Base-by-base conservation (phyloP, 177 flowering plant genomes). In the Vitis hybrid region DNA sequence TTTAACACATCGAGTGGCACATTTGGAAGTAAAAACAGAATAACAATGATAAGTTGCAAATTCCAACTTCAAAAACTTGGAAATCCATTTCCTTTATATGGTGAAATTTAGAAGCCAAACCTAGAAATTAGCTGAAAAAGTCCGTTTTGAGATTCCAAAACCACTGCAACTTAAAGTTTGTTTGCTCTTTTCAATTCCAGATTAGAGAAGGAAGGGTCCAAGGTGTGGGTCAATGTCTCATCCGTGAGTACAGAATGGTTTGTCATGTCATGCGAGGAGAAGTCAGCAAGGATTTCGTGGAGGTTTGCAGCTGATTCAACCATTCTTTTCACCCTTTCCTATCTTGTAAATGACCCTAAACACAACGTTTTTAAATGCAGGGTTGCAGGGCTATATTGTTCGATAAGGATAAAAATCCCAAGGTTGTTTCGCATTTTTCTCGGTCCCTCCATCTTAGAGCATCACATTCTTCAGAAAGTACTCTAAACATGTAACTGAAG, bases 371-470 rank as follows among this genome's bases (percentile, higher is more conserved):
- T 74, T 33, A 58, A 60, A 60, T 89, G 79, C 91, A 96, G 99
- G 99, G 98, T 53, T 92, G 94, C 85, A 88, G 99, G 72, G 99
- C 99, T 57, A 74, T 94, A 72, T 77, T 95, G 70, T 4, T 89
- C 60, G 98, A 94, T 75, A 95, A 94, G 82, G 99, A 95, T 77
- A 82, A 72, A 79, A 94, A 89, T 70, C 98, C 99, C 17, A 94
- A 92, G 96, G 99, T 95, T 7, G 4, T 5, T 38, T 38, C 8
- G 9, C 47, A 38, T 5, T 38, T 38, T 38, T 7, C 47, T 38
- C 47, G 9, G 7, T 38, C 47, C 47, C 47, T 38, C 47, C 47
- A 38, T 7, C 47, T 38, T 38, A 38, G 4, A 38, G 7, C 47
- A 38, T 38, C 47, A 38, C 47, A 38, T 38, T 38, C 47, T 38